Base-by-base conservation (phyloP, 2,329 filamentous ascomycete species). In the Talaromyces amestolkiae region DNA sequence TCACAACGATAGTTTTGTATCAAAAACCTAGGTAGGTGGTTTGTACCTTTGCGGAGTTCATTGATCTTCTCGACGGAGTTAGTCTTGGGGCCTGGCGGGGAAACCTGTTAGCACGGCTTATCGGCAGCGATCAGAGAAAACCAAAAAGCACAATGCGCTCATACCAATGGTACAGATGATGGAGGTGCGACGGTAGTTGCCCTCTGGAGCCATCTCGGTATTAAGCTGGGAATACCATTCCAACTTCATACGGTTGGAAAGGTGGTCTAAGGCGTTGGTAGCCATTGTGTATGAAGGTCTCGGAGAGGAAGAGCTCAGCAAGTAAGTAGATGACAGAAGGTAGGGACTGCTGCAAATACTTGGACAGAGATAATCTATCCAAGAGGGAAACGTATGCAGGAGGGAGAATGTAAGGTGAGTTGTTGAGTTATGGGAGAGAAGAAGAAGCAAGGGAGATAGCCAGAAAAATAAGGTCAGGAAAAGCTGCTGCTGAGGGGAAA, bases 21-120 rank as follows among this genome's bases (percentile, higher is more conserved):
- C 31, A 10, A 49, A 51, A 7, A 37, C 8, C 9, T 61, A 51
- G 33, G 33, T 31, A 19, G 59, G 33, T 61, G 35, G 39, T 27
- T 24, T 54, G 65, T 78, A 85, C 84, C 81, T 77, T 86, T 87
- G 80, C 94, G 92, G 75, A 99, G 91, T 79, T 89, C 87, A 83
- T 98, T 98, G 84, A 99, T 96, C 81, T 93, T 93, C 84, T 97
- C 91, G 66, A 93, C 90, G 43, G 92, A 96, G 86, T 99, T 99
- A 74, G 95, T 99, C 89, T 98, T 99, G 78, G 95, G 95, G 69
- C 95, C 86, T 86, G 70, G 64, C 35, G 49, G 68, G 59, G 41
- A 64, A 65, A 59, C 69, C 75, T 67, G 76, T 76, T 67, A 76
- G 72, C 66, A 67, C 31, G 43, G 33, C 31, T 54, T 49, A 60